Evolutionary conservation across 805 yeast genomes (phyloP).

Genomic region (Saturnispora sekii): DNA sequence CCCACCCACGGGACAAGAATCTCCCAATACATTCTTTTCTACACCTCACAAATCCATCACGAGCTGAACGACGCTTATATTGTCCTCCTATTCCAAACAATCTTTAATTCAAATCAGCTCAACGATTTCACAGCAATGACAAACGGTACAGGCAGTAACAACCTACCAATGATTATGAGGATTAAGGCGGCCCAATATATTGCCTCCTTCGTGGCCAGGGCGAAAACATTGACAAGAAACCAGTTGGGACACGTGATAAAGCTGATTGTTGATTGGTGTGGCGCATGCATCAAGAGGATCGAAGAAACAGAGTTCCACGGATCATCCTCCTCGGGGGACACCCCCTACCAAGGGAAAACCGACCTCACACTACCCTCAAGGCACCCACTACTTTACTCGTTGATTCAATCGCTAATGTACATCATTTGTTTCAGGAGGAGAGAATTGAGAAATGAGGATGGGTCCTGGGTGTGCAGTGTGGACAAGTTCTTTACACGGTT

Average conservation of each 20-base stretch:
- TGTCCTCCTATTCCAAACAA: slow-evolving; percentile 72
- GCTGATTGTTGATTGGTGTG: slow-evolving; percentile 75
- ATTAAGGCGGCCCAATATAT: slow-evolving; percentile 88
- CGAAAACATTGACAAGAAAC: slow-evolving; percentile 54
- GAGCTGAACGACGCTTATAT: slow-evolving; percentile 80
- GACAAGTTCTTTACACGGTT: slow-evolving; percentile 83
- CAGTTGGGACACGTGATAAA: slow-evolving; percentile 79
- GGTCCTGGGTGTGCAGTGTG: slow-evolving; percentile 64
- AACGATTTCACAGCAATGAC: slow-evolving; percentile 3
- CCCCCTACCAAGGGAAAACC: slow-evolving; percentile 10
- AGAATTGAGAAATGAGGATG: slow-evolving; percentile 31
- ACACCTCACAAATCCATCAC: slow-evolving; percentile 68
- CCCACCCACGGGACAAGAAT: slow-evolving; percentile 90
- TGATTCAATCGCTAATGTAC: slow-evolving; percentile 82
- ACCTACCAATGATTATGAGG: slow-evolving; percentile 42
- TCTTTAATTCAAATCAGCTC: slow-evolving; percentile 47
- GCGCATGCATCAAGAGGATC: slow-evolving; percentile 35
- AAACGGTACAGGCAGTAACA: background rate
- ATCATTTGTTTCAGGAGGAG: slow-evolving; percentile 84
- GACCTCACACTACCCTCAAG: slow-evolving; percentile 23
- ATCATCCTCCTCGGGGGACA: background rate
- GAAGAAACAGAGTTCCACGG: slow-evolving; percentile 55
- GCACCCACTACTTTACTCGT: slow-evolving; percentile 57
- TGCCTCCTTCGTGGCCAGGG: slow-evolving; percentile 84
- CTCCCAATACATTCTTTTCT: slow-evolving; percentile 76